Evolutionary conservation across 257 asterid genomes (phyloP).

Genomic region (Nicotiana knightiana): DNA sequence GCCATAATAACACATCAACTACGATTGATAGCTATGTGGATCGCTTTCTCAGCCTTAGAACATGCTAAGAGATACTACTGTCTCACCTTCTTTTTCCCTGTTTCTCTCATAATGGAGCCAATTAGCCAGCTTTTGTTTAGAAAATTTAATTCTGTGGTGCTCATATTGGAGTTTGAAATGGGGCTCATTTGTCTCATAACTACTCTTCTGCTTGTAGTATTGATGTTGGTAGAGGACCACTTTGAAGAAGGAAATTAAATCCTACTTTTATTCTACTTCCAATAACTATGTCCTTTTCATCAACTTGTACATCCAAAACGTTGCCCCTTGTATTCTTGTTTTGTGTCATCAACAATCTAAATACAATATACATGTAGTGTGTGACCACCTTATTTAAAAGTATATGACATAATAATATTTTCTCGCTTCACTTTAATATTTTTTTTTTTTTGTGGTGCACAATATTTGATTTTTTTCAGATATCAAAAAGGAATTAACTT

Average conservation of each 20-base stretch:
- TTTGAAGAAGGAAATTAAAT: not conserved
- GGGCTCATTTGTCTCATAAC: not conserved
- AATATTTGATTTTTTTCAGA: no score
- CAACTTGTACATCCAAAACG: not conserved
- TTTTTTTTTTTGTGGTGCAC: no score
- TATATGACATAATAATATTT: no score
- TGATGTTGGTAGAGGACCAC: constrained; percentile 1
- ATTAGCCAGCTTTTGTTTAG: not conserved
- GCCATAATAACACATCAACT: not conserved
- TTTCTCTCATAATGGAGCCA: constrained; percentile 11
- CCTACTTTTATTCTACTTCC: not conserved
- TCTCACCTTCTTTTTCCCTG: not conserved
- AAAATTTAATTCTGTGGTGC: not conserved
- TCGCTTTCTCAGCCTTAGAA: constrained; percentile 52
- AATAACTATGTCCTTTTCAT: not conserved
- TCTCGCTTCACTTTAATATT: no score
- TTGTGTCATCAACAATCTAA: not conserved
- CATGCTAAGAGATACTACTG: constrained; percentile 30
- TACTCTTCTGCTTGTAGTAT: not conserved
- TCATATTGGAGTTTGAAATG: not conserved
- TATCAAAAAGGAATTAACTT: no score
- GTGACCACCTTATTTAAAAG: no score
- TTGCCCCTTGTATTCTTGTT: no score
- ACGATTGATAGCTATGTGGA: constrained; percentile 11
- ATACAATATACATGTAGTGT: no score